Conservation (phyloP, 441 rosid genomes). For the Populus hybrid region DNA sequence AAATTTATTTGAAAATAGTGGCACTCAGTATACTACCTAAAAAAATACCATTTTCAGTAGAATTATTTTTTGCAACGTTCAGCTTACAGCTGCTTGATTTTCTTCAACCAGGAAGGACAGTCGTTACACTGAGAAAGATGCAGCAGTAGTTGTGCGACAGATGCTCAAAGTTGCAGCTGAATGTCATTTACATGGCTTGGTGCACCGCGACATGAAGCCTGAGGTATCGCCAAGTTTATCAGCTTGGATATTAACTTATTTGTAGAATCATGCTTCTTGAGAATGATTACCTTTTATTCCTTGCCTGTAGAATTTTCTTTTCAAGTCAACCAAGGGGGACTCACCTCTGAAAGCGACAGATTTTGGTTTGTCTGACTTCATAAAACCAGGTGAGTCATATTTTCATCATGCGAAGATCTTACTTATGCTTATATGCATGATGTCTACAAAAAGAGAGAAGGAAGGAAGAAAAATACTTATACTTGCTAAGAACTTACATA, state of each 20-base stretch:
- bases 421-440: neutral
- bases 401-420: conserved; percentile 11
- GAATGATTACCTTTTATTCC: conserved; percentile 6
- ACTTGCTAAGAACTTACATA: neutral
- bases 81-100: conserved; percentile 24
- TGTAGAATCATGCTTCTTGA: conserved; percentile 16
- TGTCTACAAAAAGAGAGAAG: neutral
- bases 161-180: conserved; percentile 84
- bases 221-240: conserved; percentile 54
- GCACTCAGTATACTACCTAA: neutral
- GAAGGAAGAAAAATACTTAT: neutral
- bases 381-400: conserved; percentile 65
- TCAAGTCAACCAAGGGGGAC: conserved; percentile 71
- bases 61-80: neutral
- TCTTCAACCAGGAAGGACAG: conserved; percentile 79
- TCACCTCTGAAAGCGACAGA: conserved; percentile 85
- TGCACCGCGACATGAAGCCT: conserved; percentile 96
- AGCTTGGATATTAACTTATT: conserved; percentile 4
- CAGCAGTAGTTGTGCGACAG: conserved; percentile 63
- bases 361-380: conserved; percentile 95
- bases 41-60: neutral
- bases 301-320: conserved; percentile 73
- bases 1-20: neutral
- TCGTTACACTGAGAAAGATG: conserved; percentile 65
- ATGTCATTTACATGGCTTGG: conserved; percentile 87